Evolutionary conservation across 139 green algal genomes (phyloP), one percentile per base, ranked within the genome.

Genomic region (Volvox reticuliferus): DNA sequence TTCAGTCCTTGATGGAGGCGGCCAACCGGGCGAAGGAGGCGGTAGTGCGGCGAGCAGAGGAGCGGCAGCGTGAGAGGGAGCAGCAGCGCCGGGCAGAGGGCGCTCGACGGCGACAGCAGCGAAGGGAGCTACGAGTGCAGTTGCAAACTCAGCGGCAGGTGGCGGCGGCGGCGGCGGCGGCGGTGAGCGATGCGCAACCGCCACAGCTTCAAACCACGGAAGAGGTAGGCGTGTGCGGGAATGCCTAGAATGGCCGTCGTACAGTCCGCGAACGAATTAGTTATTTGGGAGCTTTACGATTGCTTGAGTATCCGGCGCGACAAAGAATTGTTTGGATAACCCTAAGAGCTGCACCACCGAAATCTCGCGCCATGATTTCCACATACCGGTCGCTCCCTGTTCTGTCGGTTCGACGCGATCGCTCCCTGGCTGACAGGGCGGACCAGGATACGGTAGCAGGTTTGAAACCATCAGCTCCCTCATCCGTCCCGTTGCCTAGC

Each of bases 1-100:
- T 89, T 50, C 63, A 61, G 22, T 89, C 85, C 37, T 36, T 89
- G 37, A 36, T 89, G 44, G 37, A 32, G 26, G 68, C 85, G 3
- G 85, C 69, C 24, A 19, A 17, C 26, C 67, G 85, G 16, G 85
- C 14, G 17, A 78, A 71, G 26, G 37, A 71, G 85, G 85, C 5
- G 17, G 69, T 82, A n/a, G n/a, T 89, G 44, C 14, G n/a, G 69
- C 28, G 69, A 26, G 69, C 69, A 3, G 83, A 32, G 68, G 82
- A 79, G 82, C 63, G 82, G 62, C 63, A 35, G 63, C 63, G 32
- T 33, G 61, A 79, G 63, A 33, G 19, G 63, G 82, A 78, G 63
- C 32, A 26, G 55, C 26, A 36, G 50, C 44, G 44, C 44, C 44
- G 44, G 44, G 44, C 44, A 55, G 78, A 67, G 36, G 19, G 21